Evolutionary conservation across 169 alveolate species (phyloP).

Genomic region (Plasmodium adleri): DNA sequence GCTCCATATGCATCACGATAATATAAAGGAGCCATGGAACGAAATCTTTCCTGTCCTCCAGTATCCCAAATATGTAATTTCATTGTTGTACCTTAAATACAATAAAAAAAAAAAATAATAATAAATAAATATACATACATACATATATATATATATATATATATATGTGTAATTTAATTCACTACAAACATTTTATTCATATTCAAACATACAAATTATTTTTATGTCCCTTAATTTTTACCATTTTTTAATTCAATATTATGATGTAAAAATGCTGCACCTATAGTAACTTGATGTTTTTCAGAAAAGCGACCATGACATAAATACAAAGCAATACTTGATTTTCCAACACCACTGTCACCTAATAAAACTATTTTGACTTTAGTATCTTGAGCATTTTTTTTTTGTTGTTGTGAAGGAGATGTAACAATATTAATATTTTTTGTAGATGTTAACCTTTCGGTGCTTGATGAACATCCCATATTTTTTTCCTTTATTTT

Average conservation of each 20-base stretch:
- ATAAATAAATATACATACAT: not conserved
- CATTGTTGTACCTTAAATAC: conserved; percentile 80
- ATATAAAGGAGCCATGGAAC: conserved; percentile 91
- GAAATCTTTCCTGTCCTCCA: conserved; percentile 94
- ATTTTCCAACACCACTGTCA: conserved; percentile 93
- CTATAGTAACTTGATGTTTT: conserved; percentile 92
- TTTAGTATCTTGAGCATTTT: conserved; percentile 51
- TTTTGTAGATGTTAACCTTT: conserved; percentile 13
- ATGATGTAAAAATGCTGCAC: conserved; percentile 92
- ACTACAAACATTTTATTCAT: not conserved
- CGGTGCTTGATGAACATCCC: conserved; percentile 76
- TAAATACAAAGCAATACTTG: conserved; percentile 90
- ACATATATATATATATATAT: conserved; percentile 2
- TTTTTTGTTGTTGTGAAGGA: conserved; percentile 34
- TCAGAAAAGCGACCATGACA: conserved; percentile 91
- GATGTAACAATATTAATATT: conserved; percentile 36
- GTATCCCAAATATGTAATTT: conserved; percentile 95
- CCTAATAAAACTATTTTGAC: conserved; percentile 92
- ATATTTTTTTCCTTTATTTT: conserved; percentile 60
- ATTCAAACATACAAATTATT: not conserved
- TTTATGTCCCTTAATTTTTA: conserved; percentile 9
- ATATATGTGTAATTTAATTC: not conserved
- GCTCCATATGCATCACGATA: conserved; percentile 94
- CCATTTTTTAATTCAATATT: conserved; percentile 83
- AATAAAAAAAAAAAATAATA: not conserved